Percentiles rank a stretch among this genome's conserved stretches.
Conservation (phyloP, 805 yeast genomes). For the Cyberlindnera euphorbiiphila region DNA sequence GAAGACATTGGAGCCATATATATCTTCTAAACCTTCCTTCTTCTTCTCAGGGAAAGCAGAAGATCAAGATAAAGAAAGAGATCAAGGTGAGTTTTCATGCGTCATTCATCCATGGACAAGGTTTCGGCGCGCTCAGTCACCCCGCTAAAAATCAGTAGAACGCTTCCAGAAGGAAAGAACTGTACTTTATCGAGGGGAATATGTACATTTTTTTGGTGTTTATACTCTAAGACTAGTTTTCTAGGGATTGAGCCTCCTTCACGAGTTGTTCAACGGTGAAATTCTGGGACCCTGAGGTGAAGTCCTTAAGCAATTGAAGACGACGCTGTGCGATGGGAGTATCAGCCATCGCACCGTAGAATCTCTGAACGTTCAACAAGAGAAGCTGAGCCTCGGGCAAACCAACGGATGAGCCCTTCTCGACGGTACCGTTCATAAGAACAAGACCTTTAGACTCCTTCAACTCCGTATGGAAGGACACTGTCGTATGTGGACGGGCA, state of each 20-base stretch:
- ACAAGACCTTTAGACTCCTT: slow-evolving; percentile 55
- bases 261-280: slow-evolving; percentile 69
- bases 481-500: slow-evolving; percentile 92
- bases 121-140: no score
- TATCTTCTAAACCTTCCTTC: no score
- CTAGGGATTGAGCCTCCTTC: slow-evolving; percentile 70
- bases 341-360: slow-evolving; percentile 64
- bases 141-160: background rate
- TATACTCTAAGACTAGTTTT: slow-evolving; percentile 27
- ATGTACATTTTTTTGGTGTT: background rate
- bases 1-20: no score
- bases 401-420: slow-evolving; percentile 62
- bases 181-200: background rate
- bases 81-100: no score
- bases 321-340: slow-evolving; percentile 45
- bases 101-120: no score
- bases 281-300: slow-evolving; percentile 63
- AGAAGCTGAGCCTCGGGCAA: slow-evolving; percentile 76
- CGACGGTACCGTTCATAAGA: slow-evolving; percentile 84
- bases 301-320: slow-evolving; percentile 54
- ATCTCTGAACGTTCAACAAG: slow-evolving; percentile 72
- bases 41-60: no score
- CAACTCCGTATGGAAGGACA: slow-evolving; percentile 82
- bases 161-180: background rate
- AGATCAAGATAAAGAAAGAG: no score